phyloP scores from a whole-genome alignment of 2,329 filamentous ascomycete species.

The Paecilomyces niveus region DNA sequence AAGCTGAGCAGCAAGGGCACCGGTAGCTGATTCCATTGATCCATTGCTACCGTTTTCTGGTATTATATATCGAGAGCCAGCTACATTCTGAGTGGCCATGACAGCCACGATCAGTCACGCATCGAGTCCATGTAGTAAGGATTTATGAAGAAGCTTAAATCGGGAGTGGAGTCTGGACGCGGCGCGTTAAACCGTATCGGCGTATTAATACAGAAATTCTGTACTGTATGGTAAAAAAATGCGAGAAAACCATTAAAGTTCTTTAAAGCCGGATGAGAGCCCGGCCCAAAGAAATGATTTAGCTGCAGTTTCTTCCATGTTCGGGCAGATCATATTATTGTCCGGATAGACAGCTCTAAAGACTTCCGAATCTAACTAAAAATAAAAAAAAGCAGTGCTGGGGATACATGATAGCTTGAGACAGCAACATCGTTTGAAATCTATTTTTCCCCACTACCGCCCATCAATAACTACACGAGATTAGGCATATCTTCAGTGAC shows the following conservation, averaged over 20 bases:
- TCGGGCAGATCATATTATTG: not conserved
- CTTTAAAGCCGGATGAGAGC: not conserved
- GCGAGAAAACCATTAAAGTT: not conserved
- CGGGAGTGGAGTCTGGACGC: not conserved
- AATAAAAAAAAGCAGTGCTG: not conserved
- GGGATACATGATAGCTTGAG: not conserved
- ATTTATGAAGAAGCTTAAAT: not conserved
- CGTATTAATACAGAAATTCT: not conserved
- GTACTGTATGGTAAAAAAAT: not conserved
- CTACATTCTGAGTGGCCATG: slow-evolving; percentile 20
- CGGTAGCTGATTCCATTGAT: slow-evolving; percentile 46
- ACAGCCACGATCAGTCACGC: not conserved
- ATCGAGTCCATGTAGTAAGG: not conserved
- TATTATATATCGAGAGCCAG: slow-evolving; percentile 7
- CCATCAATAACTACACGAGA: not conserved
- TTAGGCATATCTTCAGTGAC: not conserved
- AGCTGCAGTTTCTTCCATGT: not conserved
- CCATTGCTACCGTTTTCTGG: slow-evolving; percentile 14
- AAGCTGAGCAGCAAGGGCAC: slow-evolving; percentile 80
- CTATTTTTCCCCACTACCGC: not conserved
- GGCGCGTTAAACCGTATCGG: not conserved
- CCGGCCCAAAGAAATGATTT: not conserved
- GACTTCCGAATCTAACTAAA: not conserved
- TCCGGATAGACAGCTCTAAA: not conserved
- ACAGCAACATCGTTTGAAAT: not conserved